A percentile compares a stretch with the other conserved stretches of the same genome.
These are phyloP conservation scores for Hypoxylon fuscum DNA, from an alignment of 495 filamentous ascomycete species.

Conservation along the genomic window DNA sequence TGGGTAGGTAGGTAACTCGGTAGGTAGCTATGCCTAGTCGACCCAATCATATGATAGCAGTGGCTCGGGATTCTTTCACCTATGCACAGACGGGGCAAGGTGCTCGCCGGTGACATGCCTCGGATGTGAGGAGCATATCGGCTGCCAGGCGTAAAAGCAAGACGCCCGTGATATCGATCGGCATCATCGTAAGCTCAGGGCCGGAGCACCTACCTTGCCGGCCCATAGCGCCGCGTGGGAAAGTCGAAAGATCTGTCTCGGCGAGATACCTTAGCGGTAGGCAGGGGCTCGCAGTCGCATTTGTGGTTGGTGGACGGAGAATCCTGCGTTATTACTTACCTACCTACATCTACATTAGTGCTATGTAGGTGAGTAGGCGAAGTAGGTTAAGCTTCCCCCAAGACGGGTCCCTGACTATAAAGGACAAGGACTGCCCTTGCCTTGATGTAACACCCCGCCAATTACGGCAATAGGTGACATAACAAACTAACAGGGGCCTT, in stretches of 20 bases:
- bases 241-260: slow-evolving; percentile 16
- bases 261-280: slow-evolving; percentile 16
- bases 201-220: slow-evolving; percentile 27
- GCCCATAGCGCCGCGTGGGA: slow-evolving; percentile 6
- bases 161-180: slow-evolving; percentile 33
- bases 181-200: slow-evolving; percentile 1
- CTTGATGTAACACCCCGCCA: slow-evolving; percentile 39
- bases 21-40: neutral
- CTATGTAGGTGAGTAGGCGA: too few relatives aligned
- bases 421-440: slow-evolving; percentile 15
- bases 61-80: neutral
- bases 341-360: too few relatives aligned
- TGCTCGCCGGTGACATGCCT: slow-evolving; percentile 24
- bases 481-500: slow-evolving; percentile 25
- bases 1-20: too few relatives aligned
- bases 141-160: slow-evolving; percentile 13
- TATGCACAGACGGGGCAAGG: neutral
- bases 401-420: slow-evolving; percentile 6
- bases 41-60: slow-evolving; percentile 20
- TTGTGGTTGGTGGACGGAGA: neutral
- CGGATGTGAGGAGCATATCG: slow-evolving; percentile 30
- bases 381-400: slow-evolving; percentile 1
- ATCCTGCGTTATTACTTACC: neutral
- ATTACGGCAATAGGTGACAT: slow-evolving; percentile 29
- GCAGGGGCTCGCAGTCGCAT: neutral